phyloP scores from a whole-genome alignment of 441 rosid species.

The Dalechampia spathulata region DNA sequence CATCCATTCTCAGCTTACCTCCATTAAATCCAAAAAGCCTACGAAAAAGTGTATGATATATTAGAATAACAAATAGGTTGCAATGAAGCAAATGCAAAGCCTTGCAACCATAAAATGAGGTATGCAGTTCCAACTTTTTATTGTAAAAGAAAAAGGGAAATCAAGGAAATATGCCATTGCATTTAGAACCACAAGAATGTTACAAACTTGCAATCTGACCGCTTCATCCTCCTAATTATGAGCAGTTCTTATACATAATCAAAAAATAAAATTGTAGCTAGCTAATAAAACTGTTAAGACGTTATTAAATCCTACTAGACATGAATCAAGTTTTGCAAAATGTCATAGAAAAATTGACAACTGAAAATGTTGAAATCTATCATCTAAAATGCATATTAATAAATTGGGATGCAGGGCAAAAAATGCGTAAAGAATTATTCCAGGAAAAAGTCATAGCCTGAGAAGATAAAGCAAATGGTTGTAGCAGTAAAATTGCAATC shows the following conservation, averaged over 20 bases:
- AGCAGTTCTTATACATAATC: not conserved
- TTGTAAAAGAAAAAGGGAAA: not conserved
- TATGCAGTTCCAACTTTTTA: not conserved
- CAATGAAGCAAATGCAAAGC: not conserved
- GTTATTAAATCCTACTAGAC: not conserved
- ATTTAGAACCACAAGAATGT: not conserved
- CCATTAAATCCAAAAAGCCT: slow-evolving; percentile 86
- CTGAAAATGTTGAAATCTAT: not conserved
- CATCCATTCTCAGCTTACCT: slow-evolving; percentile 92
- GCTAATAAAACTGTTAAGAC: no score
- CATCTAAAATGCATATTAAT: not conserved
- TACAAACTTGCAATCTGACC: not conserved
- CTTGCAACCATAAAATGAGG: not conserved
- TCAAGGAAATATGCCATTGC: not conserved
- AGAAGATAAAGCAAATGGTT: slow-evolving; percentile 6
- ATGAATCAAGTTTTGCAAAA: not conserved
- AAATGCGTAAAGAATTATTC: not conserved
- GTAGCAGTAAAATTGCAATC: slow-evolving; percentile 7
- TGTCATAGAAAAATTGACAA: not conserved
- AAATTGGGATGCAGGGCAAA: not conserved
- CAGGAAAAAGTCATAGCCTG: not conserved
- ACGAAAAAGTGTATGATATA: no score
- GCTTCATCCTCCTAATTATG: not conserved
- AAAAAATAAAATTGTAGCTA: not conserved
- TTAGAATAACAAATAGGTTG: not conserved